Percentiles rank a stretch among this genome's conserved stretches.
Conservation (phyloP, 495 filamentous ascomycete genomes). For the Saxophila tyrrhenica region DNA sequence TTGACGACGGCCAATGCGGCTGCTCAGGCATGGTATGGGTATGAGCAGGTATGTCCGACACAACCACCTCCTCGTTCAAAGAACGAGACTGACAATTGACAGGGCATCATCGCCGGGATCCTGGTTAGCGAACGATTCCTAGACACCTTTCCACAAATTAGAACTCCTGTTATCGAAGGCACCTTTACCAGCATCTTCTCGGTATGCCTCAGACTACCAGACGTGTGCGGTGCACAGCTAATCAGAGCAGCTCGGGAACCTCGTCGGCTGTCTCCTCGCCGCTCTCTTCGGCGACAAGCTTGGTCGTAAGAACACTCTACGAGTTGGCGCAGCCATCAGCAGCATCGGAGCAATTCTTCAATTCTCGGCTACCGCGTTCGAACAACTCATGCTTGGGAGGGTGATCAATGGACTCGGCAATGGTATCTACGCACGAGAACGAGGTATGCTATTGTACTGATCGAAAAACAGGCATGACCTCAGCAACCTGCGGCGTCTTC, state of each 20-base stretch:
- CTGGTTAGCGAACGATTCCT: constrained; percentile 8
- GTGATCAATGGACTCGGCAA: constrained; percentile 2
- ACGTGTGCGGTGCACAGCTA: background rate
- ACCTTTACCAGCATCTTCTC: background rate
- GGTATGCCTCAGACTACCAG: background rate
- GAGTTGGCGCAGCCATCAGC: background rate
- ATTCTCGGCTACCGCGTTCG: background rate
- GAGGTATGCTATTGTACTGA: background rate
- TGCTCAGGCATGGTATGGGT: constrained; percentile 10
- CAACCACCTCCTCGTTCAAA: background rate
- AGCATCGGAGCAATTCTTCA: background rate
- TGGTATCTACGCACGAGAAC: background rate
- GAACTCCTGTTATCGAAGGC: constrained; percentile 2
- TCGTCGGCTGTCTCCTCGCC: background rate
- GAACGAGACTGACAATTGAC: background rate
- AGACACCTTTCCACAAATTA: background rate
- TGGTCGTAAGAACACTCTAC: background rate
- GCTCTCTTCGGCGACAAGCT: background rate
- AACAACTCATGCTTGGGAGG: constrained; percentile 1
- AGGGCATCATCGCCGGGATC: constrained; percentile 14
- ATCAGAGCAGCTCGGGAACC: background rate
- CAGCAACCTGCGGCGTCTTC: constrained; percentile 14
- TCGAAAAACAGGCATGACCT: background rate
- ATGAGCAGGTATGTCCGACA: background rate
- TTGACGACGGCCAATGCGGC: constrained; percentile 16